Percentiles rank a stretch among this genome's conserved stretches.
Conservation (phyloP, 164 flowering plant genomes). For the Umbellularia californica region DNA sequence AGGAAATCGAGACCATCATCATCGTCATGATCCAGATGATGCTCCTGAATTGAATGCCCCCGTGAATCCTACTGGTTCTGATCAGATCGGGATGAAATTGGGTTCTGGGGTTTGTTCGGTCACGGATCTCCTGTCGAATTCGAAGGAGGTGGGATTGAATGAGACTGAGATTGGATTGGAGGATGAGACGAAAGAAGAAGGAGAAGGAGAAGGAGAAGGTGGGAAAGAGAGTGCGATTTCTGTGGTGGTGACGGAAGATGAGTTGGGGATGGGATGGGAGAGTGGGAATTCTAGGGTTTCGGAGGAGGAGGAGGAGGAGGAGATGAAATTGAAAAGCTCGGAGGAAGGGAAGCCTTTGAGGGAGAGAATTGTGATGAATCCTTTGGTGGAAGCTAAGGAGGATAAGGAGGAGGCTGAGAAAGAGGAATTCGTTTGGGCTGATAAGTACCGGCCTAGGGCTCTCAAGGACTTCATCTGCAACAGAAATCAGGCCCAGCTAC, state of each 20-base stretch:
- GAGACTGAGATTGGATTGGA: neutral
- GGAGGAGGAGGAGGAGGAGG: neutral
- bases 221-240: neutral
- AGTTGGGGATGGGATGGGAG: neutral
- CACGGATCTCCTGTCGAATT: too few species aligned
- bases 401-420: neutral
- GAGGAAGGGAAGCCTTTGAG: constrained; percentile 43
- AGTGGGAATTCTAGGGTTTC: neutral
- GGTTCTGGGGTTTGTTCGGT: neutral
- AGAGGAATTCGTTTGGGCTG: constrained; percentile 42
- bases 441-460: constrained; percentile 37
- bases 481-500: constrained; percentile 27
- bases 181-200: neutral
- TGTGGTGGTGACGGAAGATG: neutral
- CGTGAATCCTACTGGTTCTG: neutral
- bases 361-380: constrained; percentile 39
- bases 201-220: too few species aligned
- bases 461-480: constrained; percentile 61
- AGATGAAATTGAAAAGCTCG: neutral
- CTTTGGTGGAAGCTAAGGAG: neutral
- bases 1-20: neutral
- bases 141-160: neutral
- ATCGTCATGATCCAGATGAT: too few species aligned
- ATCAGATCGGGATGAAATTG: neutral
- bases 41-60: neutral